Evolutionary conservation across 2,329 filamentous ascomycete genomes (phyloP).

Genomic region (Geosmithia flava): DNA sequence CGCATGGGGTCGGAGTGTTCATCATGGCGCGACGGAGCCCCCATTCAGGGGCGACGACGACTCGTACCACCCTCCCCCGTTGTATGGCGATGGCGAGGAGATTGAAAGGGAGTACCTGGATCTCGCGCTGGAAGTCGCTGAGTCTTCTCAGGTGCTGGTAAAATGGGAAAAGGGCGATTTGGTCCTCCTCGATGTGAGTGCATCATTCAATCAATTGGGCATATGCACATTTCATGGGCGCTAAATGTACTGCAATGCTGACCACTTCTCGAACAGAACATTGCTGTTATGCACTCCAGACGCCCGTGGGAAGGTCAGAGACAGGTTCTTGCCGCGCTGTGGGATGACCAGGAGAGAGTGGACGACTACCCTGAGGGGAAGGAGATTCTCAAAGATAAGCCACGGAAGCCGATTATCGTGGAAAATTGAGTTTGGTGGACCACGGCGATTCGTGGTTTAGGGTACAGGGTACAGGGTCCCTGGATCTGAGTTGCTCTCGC

Average conservation of each 20-base stretch:
- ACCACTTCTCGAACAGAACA: slow-evolving; percentile 11
- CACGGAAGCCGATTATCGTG: neutral
- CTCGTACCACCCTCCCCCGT: slow-evolving; percentile 19
- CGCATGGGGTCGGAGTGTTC: slow-evolving; percentile 18
- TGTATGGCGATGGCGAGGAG: slow-evolving; percentile 14
- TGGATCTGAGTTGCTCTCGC: too few relatives aligned
- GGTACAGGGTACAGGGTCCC: too few relatives aligned
- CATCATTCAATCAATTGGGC: too few relatives aligned
- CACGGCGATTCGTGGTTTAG: too few relatives aligned
- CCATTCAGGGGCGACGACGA: slow-evolving; percentile 17
- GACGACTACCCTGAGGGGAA: slow-evolving; percentile 12
- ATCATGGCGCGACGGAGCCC: slow-evolving; percentile 17
- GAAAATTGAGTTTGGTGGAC: neutral
- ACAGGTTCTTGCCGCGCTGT: slow-evolving; percentile 17
- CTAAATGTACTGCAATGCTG: neutral
- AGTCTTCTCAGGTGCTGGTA: slow-evolving; percentile 11
- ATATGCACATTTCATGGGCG: neutral
- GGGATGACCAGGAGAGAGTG: slow-evolving; percentile 13
- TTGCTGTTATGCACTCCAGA: slow-evolving; percentile 18
- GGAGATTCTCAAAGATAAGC: slow-evolving; percentile 2
- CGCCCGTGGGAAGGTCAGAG: slow-evolving; percentile 15
- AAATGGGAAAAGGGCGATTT: slow-evolving; percentile 16
- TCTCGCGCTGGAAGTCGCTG: slow-evolving; percentile 13
- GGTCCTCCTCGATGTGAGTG: slow-evolving; percentile 16
- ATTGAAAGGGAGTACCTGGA: slow-evolving; percentile 16